Base-by-base conservation (phyloP, 257 asterid genomes). In the Knoxia roxburghii region DNA sequence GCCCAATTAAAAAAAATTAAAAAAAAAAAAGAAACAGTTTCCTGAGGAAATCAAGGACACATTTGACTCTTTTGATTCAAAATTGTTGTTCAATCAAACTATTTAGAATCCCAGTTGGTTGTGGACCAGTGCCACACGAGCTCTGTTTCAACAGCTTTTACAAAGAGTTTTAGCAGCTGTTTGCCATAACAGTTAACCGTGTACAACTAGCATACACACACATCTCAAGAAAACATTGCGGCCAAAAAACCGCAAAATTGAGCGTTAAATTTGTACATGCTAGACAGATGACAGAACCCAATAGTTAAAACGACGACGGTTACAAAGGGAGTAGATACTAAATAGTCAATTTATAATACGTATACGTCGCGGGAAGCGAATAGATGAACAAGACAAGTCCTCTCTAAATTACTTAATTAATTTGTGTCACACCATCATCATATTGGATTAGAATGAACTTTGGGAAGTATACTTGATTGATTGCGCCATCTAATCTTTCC, bases 171-270 rank as follows among this genome's bases (percentile, higher is more conserved):
- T 52, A 20, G 56, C 35, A 45, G 52, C 62, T 68, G 57, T 58
- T 45, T 59, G 21, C 39, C 67, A 46, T 2, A 24, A 11, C 49
- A 58, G 18, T 32, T 29, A 50, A 37, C 41, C 55, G 68, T 61
- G 68, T 70, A 70, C 74, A 70, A 70, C 74, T 61, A 61, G 74
- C 74, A 35, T 11, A 49, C 61, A 60, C 63, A 46, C 61, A 46
- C 65, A 61, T 2, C 50, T 29, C 70, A 66, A 21, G 51, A 66
- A 67, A 53, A 29, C 71, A 41, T n/a, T n/a, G n/a, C n/a, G n/a
- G n/a, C n/a, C n/a, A n/a, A n/a, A n/a, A n/a, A n/a, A n/a, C n/a
- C n/a, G n/a, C n/a, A n/a, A n/a, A n/a, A n/a, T n/a, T n/a, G n/a
- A n/a, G n/a, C n/a, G n/a, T n/a, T n/a, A n/a, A n/a, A n/a, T n/a